Conservation (phyloP, 2,329 filamentous ascomycete genomes). For the Colletotrichum kahawae region DNA sequence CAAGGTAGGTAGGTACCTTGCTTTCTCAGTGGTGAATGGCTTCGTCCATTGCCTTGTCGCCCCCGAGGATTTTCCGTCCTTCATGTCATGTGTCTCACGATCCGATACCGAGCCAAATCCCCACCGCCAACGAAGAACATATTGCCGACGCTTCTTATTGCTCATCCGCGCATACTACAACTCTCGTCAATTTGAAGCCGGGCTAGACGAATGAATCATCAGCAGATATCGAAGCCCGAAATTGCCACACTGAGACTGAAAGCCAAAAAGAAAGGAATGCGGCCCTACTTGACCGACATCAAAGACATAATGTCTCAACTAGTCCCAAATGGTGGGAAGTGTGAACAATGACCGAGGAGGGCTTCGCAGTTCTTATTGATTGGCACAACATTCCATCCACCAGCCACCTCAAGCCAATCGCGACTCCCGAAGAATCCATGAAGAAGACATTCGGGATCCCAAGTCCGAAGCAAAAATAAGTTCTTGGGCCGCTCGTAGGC, state of each 20-base stretch:
- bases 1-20: background rate
- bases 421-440: background rate
- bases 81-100: background rate
- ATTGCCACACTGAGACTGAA: background rate
- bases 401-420: background rate
- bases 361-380: background rate
- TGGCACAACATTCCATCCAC: background rate
- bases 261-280: background rate
- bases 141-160: accelerated
- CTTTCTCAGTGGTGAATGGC: background rate
- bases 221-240: background rate
- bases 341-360: background rate
- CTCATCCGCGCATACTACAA: background rate
- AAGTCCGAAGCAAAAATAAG: background rate
- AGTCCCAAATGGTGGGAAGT: background rate
- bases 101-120: background rate
- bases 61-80: background rate
- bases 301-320: background rate
- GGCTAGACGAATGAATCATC: background rate
- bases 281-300: background rate
- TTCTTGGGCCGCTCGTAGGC: background rate
- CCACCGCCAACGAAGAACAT: background rate
- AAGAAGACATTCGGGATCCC: background rate
- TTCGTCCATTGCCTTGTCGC: background rate
- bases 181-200: background rate